phyloP scores from a whole-genome alignment of 768 basidiomycete species.

The Tephrocybe sp. region DNA sequence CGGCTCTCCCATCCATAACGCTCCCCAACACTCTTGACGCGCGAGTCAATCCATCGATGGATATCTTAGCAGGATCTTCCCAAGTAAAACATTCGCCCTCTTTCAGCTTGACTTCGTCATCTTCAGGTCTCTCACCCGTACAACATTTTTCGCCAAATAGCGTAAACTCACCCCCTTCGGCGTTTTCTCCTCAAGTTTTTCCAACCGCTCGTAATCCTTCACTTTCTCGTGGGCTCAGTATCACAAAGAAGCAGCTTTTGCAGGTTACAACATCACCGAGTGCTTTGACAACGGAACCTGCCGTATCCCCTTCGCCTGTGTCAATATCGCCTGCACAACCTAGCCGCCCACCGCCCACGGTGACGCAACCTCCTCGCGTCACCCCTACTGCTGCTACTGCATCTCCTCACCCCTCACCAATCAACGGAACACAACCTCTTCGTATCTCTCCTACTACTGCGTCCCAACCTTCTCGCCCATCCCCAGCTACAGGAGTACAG shows the following conservation, averaged over 20 bases:
- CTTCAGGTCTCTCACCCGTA: constrained; percentile 14
- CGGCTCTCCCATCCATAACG: constrained; percentile 20
- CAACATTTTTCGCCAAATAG: constrained; percentile 11
- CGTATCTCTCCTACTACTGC: not conserved
- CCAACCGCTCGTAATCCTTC: constrained; percentile 18
- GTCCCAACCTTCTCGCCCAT: constrained; percentile 3
- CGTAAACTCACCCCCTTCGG: constrained; percentile 3
- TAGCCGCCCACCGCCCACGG: not conserved
- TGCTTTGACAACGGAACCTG: not conserved
- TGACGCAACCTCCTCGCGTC: not conserved
- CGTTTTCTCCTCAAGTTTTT: constrained; percentile 14
- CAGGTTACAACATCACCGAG: constrained; percentile 8
- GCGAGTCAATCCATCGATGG: not conserved
- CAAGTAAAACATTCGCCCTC: constrained; percentile 8
- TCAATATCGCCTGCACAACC: not conserved
- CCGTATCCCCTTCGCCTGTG: not conserved
- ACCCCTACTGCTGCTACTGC: constrained; percentile 8
- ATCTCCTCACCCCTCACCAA: not conserved
- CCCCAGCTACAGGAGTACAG: not conserved
- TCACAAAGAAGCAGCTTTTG: constrained; percentile 6
- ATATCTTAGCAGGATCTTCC: not conserved
- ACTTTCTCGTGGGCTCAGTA: constrained; percentile 8
- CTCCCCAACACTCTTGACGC: constrained; percentile 18
- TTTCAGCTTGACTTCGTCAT: not conserved
- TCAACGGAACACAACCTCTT: not conserved